Evolutionary conservation across 805 yeast genomes (phyloP).

Genomic region (Candida schatavii): DNA sequence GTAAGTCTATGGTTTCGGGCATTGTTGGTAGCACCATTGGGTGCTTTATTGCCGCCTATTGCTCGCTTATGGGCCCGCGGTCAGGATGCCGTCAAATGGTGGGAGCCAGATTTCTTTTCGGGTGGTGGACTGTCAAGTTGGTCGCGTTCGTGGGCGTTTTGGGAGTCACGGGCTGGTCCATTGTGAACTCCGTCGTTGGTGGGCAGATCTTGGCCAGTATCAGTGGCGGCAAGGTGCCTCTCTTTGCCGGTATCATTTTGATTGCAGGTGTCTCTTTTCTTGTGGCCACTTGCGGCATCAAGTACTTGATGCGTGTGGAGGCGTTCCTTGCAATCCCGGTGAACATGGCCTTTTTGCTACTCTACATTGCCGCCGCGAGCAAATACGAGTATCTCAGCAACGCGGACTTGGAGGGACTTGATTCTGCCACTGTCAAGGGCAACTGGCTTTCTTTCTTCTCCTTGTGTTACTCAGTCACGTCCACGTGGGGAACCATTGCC

Average conservation of each 20-base stretch:
- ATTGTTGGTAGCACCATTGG: slow-evolving; percentile 65
- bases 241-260: slow-evolving; percentile 72
- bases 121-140: slow-evolving; percentile 80
- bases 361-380: slow-evolving; percentile 60
- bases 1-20: slow-evolving; percentile 61
- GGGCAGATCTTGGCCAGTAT: slow-evolving; percentile 76
- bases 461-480: slow-evolving; percentile 70
- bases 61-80: slow-evolving; percentile 84
- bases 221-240: slow-evolving; percentile 62
- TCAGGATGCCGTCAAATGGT: slow-evolving; percentile 92
- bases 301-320: slow-evolving; percentile 66
- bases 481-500: slow-evolving; percentile 88
- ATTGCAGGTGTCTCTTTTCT: slow-evolving; percentile 61
- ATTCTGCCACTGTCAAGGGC: slow-evolving; percentile 51
- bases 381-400: slow-evolving; percentile 35
- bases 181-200: slow-evolving; percentile 84
- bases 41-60: slow-evolving; percentile 74
- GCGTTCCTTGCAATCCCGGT: slow-evolving; percentile 68
- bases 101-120: slow-evolving; percentile 73
- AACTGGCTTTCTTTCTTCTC: slow-evolving; percentile 71
- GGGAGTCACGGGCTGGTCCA: slow-evolving; percentile 91
- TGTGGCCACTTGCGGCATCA: slow-evolving; percentile 77
- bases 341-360: slow-evolving; percentile 58
- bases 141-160: slow-evolving; percentile 68
- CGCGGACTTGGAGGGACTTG: slow-evolving; percentile 29